phyloP scores from a whole-genome alignment of 495 filamentous ascomycete genomes.

The Neurospora discreta region DNA sequence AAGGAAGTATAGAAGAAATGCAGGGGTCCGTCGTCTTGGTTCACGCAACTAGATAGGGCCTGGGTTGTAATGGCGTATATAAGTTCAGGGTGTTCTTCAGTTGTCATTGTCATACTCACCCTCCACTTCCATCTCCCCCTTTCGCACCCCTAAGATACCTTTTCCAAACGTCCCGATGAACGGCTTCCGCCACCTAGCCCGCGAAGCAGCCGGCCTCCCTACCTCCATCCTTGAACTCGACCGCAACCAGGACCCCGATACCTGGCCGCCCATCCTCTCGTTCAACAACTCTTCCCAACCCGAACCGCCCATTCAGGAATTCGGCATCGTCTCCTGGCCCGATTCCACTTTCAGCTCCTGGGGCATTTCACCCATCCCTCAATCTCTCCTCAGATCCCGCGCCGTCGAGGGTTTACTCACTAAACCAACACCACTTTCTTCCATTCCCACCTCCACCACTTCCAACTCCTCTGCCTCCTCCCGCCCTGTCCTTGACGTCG shows the following conservation, averaged over 20 bases:
- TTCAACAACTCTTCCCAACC: neutral
- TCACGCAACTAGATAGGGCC: neutral
- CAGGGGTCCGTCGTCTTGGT: neutral
- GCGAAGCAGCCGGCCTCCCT: neutral
- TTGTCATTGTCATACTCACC: rapidly evolving
- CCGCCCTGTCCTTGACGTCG: too few species aligned
- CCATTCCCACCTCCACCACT: neutral
- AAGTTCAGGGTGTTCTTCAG: rapidly evolving
- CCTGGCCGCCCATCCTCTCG: neutral
- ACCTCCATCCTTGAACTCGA: neutral
- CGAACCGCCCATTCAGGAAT: neutral
- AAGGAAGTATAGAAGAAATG: neutral
- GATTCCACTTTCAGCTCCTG: neutral
- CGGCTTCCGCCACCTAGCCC: neutral
- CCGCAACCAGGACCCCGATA: neutral
- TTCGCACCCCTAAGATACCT: neutral
- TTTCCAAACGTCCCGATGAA: neutral
- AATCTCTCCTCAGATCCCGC: neutral
- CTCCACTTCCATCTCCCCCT: too few species aligned
- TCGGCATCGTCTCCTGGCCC: neutral
- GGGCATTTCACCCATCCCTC: neutral
- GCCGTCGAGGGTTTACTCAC: neutral
- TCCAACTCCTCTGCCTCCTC: neutral
- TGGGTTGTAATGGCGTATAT: neutral
- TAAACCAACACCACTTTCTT: neutral